Evolutionary conservation across 2,329 filamentous ascomycete genomes (phyloP).

Genomic region (Alternaria arborescens): DNA sequence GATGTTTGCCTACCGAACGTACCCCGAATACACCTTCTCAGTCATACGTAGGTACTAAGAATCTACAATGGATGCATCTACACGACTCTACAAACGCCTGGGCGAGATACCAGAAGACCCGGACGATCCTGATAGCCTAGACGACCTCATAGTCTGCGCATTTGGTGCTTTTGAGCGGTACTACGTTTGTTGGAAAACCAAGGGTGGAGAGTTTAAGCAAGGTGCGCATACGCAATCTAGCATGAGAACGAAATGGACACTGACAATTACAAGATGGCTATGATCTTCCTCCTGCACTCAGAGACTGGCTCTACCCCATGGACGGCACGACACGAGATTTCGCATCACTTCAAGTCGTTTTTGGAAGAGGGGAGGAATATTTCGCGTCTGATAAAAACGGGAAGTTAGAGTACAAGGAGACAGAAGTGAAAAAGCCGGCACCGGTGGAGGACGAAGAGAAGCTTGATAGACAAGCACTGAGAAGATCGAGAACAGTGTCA

Average conservation of each 20-base stretch:
- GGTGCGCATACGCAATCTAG: conserved; percentile 28
- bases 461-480: conserved; percentile 31
- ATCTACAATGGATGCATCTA: conserved; percentile 39
- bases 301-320: conserved; percentile 47
- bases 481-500: conserved; percentile 43
- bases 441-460: conserved; percentile 24
- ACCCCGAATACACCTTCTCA: background rate
- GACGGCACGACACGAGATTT: conserved; percentile 45
- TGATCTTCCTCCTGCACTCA: conserved; percentile 44
- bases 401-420: conserved; percentile 49
- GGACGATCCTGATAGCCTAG: conserved; percentile 45
- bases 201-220: conserved; percentile 47
- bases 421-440: conserved; percentile 32
- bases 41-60: background rate
- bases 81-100: conserved; percentile 44
- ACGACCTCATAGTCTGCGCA: conserved; percentile 50
- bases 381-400: conserved; percentile 52
- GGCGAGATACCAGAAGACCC: conserved; percentile 44
- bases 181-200: conserved; percentile 52
- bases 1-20: background rate
- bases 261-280: conserved; percentile 40
- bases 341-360: conserved; percentile 49
- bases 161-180: conserved; percentile 53
- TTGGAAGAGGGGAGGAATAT: conserved; percentile 51
- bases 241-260: background rate